These are phyloP conservation scores for Saccharomycopsis guyanensis DNA, from an alignment of 805 yeast genomes.

Conservation along the genomic window DNA sequence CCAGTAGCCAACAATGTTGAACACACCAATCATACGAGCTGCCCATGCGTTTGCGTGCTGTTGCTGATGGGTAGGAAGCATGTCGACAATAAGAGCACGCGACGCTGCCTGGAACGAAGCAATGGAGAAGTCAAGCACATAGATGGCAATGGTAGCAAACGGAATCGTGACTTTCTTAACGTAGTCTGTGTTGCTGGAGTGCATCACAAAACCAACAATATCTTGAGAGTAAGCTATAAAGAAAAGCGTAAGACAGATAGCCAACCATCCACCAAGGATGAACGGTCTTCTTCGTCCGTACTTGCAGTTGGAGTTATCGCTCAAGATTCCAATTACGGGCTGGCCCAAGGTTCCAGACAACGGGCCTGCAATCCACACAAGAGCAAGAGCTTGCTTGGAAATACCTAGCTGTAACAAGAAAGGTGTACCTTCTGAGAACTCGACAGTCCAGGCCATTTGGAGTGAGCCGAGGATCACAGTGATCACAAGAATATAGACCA, in stretches of 20 bases:
- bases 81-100: conserved; percentile 55
- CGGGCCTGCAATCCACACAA: conserved; percentile 65
- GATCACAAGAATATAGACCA: conserved; percentile 36
- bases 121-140: conserved; percentile 48
- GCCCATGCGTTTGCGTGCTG: conserved; percentile 60
- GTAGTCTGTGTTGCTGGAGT: conserved; percentile 14
- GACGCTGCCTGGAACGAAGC: conserved; percentile 53
- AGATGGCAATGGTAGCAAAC: conserved; percentile 47
- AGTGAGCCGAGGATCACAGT: conserved; percentile 48
- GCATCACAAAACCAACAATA: conserved; percentile 29
- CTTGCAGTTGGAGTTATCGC: conserved; percentile 40
- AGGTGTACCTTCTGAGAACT: conserved; percentile 58
- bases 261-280: conserved; percentile 45
- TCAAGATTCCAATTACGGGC: conserved; percentile 52
- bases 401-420: conserved; percentile 54
- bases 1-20: conserved; percentile 50
- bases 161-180: conserved; percentile 34
- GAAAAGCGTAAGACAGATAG: conserved; percentile 39
- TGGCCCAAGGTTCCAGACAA: conserved; percentile 56
- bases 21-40: conserved; percentile 52
- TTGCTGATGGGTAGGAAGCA: conserved; percentile 50
- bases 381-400: conserved; percentile 45
- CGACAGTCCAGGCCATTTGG: conserved; percentile 60
- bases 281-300: conserved; percentile 52
- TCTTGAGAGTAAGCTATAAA: conserved; percentile 39